Evolutionary conservation across 257 asterid genomes (phyloP), one percentile per base, ranked within the genome.

Genomic region (Lithospermum erythrorhizon): DNA sequence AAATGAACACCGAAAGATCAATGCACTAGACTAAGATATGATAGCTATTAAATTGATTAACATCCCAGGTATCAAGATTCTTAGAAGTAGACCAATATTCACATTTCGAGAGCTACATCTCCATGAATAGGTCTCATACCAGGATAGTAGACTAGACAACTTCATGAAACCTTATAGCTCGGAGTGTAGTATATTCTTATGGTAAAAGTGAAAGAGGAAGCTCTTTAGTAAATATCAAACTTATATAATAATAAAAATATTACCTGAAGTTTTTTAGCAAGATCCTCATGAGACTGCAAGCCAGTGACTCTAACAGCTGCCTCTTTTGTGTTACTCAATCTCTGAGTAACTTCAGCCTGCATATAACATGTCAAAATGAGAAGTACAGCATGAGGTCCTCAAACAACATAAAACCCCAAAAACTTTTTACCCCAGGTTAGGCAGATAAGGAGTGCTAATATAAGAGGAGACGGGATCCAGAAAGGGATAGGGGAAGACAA

Each of bases 321-420:
- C 53, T 70, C 80, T 61, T 76, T 78, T 27, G 74, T 29, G 70
- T 81, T 81, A 81, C 78, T 77, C 56, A 83, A 81, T 72, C 95
- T 79, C 49, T 88, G 96, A 58, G 95, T 88, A 54, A 76, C 90
- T 78, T 81, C 95, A 51, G 96, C 94, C 96, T 88, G 80, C 68
- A 65, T 59, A 56, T 58, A 53, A 30, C 9, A 57, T 57, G 53
- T 64, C 30, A 55, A 49, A 37, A 11, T 37, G 17, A 47, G 19
- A 30, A 25, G 20, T 15, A 16, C 41, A n/a, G 64, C 47, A 69
- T 14, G 48, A 41, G 2, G 13, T 41, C 49, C 49, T 8, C 49
- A 41, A 11, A 41, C 16, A 13, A 41, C 16, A 13, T 11, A 41
- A 41, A 41, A 14, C 1, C 18, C 4, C 16, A 41, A 41, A 11